Evolutionary conservation across 1,284 basidiomycete species (phyloP).

Genomic region (Pseudozyma flocculosa): DNA sequence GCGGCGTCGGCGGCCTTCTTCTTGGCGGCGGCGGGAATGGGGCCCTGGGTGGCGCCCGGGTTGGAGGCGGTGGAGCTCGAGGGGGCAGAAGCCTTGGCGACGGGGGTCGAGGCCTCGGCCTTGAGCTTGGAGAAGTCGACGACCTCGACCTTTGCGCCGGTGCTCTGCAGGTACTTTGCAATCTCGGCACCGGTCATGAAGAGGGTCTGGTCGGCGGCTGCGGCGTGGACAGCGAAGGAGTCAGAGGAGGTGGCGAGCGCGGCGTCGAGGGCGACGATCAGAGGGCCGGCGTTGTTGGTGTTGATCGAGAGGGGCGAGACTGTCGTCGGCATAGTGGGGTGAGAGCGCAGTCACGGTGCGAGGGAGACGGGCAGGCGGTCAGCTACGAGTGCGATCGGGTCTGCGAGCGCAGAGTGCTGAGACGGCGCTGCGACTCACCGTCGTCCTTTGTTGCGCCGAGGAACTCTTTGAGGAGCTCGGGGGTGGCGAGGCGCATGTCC

Average conservation of each 20-base stretch:
- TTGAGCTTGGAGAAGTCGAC: conserved; percentile 46
- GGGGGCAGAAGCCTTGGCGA: conserved; percentile 25
- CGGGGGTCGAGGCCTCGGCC: conserved; percentile 27
- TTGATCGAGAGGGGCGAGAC: conserved; percentile 51
- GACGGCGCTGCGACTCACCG: conserved; percentile 62
- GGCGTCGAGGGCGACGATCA: conserved; percentile 45
- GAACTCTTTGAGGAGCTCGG: conserved; percentile 83
- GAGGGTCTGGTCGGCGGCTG: conserved; percentile 49
- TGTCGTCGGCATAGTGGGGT: neutral
- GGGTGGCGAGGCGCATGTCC: conserved; percentile 82
- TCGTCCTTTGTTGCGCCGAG: conserved; percentile 83
- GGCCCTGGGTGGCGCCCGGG: conserved; percentile 30
- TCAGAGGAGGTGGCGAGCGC: conserved; percentile 39
- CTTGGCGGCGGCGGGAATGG: conserved; percentile 25
- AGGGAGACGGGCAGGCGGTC: too few relatives aligned
- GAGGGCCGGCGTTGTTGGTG: conserved; percentile 35
- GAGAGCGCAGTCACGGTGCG: neutral
- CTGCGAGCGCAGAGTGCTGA: neutral
- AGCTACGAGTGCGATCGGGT: too few relatives aligned
- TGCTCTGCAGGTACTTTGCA: conserved; percentile 46
- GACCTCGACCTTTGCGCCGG: conserved; percentile 46
- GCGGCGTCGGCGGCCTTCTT: conserved; percentile 37
- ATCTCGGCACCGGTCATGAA: conserved; percentile 51
- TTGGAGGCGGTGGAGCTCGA: conserved; percentile 21
- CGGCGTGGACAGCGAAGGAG: conserved; percentile 47